Evolutionary conservation across 495 filamentous ascomycete genomes (phyloP).

Genomic region (Podospora australis): DNA sequence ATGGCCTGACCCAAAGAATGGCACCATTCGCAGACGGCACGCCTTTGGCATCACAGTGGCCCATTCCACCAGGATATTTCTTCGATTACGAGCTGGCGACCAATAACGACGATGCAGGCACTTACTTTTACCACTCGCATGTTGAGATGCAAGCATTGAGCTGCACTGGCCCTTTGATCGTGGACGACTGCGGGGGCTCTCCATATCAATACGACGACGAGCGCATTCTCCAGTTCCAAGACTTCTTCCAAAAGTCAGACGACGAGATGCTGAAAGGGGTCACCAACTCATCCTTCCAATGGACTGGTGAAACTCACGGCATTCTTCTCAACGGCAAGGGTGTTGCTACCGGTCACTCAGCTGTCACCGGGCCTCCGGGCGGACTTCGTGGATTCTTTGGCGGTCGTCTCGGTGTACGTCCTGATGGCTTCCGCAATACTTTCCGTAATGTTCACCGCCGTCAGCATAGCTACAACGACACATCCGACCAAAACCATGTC

Average conservation of each 20-base stretch:
- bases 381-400: slow-evolving; percentile 24
- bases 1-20: slow-evolving; percentile 48
- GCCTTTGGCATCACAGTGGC: slow-evolving; percentile 49
- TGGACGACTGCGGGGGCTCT: slow-evolving; percentile 38
- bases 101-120: slow-evolving; percentile 43
- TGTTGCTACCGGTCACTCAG: slow-evolving; percentile 22
- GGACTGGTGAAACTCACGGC: slow-evolving; percentile 43
- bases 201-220: slow-evolving; percentile 53
- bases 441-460: not conserved
- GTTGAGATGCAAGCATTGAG: slow-evolving; percentile 50
- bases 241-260: slow-evolving; percentile 45
- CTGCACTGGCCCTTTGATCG: slow-evolving; percentile 47
- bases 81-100: slow-evolving; percentile 56
- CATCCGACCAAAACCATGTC: not conserved
- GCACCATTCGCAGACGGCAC: slow-evolving; percentile 54
- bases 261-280: slow-evolving; percentile 37
- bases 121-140: slow-evolving; percentile 58
- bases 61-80: slow-evolving; percentile 51
- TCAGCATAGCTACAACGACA: not conserved
- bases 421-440: not conserved
- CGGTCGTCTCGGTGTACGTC: slow-evolving; percentile 5
- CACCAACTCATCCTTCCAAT: slow-evolving; percentile 28
- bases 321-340: slow-evolving; percentile 46
- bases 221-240: slow-evolving; percentile 45
- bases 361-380: slow-evolving; percentile 18